Conservation (phyloP, 2,329 filamentous ascomycete species). For the Xylariaceae sp. region DNA sequence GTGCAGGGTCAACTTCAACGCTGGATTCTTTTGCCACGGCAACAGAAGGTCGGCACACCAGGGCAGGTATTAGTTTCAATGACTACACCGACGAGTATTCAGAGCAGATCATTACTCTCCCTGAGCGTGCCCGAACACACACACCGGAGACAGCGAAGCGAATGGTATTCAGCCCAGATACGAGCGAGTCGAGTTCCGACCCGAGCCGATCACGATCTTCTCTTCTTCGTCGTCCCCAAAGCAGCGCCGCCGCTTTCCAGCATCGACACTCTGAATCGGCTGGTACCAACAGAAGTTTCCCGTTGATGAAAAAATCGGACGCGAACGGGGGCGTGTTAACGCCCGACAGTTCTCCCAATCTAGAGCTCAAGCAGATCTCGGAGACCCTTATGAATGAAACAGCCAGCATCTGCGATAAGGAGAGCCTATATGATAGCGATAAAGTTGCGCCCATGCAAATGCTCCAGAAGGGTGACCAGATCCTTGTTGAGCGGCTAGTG, state of each 20-base stretch:
- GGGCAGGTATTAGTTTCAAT: conserved; percentile 31
- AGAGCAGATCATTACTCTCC: conserved; percentile 31
- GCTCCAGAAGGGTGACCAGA: conserved; percentile 63
- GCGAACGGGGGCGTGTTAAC: conserved; percentile 55
- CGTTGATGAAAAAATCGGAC: conserved; percentile 61
- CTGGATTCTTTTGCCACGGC: conserved; percentile 65
- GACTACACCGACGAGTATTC: conserved; percentile 31
- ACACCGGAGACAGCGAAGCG: conserved; percentile 44
- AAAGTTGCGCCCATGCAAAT: conserved; percentile 52
- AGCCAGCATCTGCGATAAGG: conserved; percentile 49
- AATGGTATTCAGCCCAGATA: conserved; percentile 34
- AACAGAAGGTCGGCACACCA: conserved; percentile 51
- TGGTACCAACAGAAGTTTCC: conserved; percentile 68
- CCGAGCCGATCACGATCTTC: conserved; percentile 41
- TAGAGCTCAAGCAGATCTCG: conserved; percentile 55
- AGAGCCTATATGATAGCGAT: conserved; percentile 38
- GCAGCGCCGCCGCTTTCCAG: conserved; percentile 47
- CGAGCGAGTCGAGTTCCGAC: conserved; percentile 36
- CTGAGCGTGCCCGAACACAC: conserved; percentile 39
- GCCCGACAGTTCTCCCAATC: conserved; percentile 57
- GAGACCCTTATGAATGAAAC: conserved; percentile 58
- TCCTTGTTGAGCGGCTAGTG: conserved; percentile 65
- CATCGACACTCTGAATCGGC: conserved; percentile 66
- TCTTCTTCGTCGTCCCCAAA: conserved; percentile 52
- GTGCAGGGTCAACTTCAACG: conserved; percentile 58